Evolutionary conservation across 1,139 yeast species (phyloP).

Genomic region (Martiniozyma asiatica): DNA sequence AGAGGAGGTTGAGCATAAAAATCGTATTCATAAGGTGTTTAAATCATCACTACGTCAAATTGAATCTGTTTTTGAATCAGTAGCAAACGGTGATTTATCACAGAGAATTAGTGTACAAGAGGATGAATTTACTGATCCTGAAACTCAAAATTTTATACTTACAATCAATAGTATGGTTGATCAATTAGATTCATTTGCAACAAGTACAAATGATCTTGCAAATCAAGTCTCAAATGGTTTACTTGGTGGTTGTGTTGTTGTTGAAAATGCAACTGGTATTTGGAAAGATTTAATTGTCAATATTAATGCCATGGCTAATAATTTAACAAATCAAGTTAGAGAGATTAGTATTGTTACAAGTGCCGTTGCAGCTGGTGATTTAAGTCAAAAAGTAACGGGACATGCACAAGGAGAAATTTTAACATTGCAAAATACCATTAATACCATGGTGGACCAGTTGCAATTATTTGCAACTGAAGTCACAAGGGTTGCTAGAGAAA

Average conservation of each 20-base stretch:
- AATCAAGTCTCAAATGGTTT: conserved; percentile 86
- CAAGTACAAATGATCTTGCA: conserved; percentile 76
- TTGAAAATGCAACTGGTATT: conserved; percentile 55
- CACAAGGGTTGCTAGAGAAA: conserved; percentile 78
- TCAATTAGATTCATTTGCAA: conserved; percentile 70
- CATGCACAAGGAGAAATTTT: too few species aligned
- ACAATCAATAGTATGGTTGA: conserved; percentile 85
- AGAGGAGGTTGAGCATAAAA: conserved; percentile 39
- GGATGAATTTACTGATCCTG: conserved; percentile 51
- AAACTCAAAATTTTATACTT: conserved; percentile 60
- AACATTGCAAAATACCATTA: conserved; percentile 69
- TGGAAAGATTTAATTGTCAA: conserved; percentile 80
- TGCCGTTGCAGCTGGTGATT: conserved; percentile 78
- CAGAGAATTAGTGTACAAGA: conserved; percentile 62
- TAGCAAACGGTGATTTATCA: conserved; percentile 75
- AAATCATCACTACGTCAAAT: conserved; percentile 67
- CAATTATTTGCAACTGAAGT: conserved; percentile 77
- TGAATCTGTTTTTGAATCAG: conserved; percentile 72
- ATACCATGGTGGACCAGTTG: conserved; percentile 80
- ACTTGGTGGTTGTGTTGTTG: conserved; percentile 79
- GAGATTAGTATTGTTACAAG: conserved; percentile 75
- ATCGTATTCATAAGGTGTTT: conserved; percentile 62
- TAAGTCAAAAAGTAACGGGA: conserved; percentile 66
- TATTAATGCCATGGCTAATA: conserved; percentile 79
- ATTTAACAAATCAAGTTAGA: conserved; percentile 70